These are phyloP conservation scores for Colletotrichum trifolii DNA, from an alignment of 2,329 filamentous ascomycete species.

Conservation along the genomic window DNA sequence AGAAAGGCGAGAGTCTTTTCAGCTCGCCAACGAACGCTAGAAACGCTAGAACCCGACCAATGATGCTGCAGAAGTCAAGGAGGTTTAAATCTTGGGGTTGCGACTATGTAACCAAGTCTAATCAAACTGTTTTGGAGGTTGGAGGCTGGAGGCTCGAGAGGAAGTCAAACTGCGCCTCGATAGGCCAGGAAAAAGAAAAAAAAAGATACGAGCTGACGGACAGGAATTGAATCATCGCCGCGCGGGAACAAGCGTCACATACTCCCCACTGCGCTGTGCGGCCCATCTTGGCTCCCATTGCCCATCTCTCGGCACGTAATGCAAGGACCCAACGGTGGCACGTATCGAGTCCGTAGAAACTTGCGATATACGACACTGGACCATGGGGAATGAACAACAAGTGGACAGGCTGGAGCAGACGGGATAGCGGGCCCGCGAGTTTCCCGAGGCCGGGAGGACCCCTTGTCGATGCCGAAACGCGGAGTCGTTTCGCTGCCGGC, in stretches of 20 bases:
- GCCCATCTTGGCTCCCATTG: slow-evolving; percentile 5
- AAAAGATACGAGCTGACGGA: too few relatives aligned
- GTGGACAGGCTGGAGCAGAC: not conserved
- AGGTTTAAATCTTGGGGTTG: too few relatives aligned
- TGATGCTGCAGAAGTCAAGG: too few relatives aligned
- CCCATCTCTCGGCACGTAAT: slow-evolving; percentile 18
- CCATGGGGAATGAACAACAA: not conserved
- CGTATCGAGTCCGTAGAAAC: not conserved
- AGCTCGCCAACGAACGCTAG: slow-evolving; percentile 1
- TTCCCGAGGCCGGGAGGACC: slow-evolving; percentile 18
- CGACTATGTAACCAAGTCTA: too few relatives aligned
- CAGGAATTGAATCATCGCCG: not conserved
- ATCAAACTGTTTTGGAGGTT: not conserved
- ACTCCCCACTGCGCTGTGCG: too few relatives aligned
- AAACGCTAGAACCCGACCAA: not conserved
- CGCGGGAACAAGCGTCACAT: slow-evolving; percentile 5
- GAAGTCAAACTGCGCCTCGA: slow-evolving; percentile 2
- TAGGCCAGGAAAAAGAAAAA: not conserved
- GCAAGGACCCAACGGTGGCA: slow-evolving; percentile 1
- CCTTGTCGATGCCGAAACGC: slow-evolving; percentile 29
- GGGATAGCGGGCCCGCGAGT: not conserved
- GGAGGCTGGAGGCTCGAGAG: not conserved
- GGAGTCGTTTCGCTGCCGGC: slow-evolving; percentile 29
- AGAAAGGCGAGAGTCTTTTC: not conserved
- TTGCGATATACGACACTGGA: slow-evolving; percentile 10